These are phyloP conservation scores for Kwoniella sp. DNA, from an alignment of 768 basidiomycete species.

Conservation along the genomic window DNA sequence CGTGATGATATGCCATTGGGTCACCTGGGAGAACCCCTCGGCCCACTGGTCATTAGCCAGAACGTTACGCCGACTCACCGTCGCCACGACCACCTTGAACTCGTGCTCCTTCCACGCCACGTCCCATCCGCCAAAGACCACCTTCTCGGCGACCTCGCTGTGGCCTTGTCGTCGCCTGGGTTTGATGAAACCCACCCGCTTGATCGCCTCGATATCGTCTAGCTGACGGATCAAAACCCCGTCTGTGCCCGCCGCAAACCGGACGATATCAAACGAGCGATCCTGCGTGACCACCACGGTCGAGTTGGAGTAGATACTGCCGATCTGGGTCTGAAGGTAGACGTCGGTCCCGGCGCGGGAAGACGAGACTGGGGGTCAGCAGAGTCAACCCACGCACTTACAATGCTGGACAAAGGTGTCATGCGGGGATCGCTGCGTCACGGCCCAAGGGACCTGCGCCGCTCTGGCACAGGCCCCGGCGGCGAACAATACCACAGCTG, in stretches of 20 bases:
- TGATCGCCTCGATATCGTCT: conserved; percentile 24
- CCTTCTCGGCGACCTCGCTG: conserved; percentile 11
- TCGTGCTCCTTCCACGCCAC: conserved; percentile 27
- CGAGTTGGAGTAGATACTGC: conserved; percentile 20
- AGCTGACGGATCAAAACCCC: conserved; percentile 14
- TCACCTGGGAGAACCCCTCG: conserved; percentile 15
- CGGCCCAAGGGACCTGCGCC: too few relatives aligned
- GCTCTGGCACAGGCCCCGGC: too few relatives aligned
- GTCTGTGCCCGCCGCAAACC: conserved; percentile 21
- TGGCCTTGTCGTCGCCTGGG: conserved; percentile 31
- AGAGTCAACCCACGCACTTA: not conserved
- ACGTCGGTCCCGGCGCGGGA: conserved; percentile 23
- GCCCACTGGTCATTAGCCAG: too few relatives aligned
- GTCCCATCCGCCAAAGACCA: conserved; percentile 28
- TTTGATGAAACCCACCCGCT: conserved; percentile 15
- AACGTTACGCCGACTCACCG: conserved; percentile 25
- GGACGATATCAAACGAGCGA: conserved; percentile 22
- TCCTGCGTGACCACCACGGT: conserved; percentile 26
- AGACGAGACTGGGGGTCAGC: conserved; percentile 16
- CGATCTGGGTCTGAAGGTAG: conserved; percentile 15
- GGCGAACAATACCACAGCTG: too few relatives aligned
- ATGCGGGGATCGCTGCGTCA: not conserved
- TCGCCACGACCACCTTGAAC: conserved; percentile 26
- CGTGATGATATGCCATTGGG: conserved; percentile 32
- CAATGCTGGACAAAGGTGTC: not conserved